Conservation (phyloP, 192 early-diverging fungal species). For the Coemansia sp. region DNA sequence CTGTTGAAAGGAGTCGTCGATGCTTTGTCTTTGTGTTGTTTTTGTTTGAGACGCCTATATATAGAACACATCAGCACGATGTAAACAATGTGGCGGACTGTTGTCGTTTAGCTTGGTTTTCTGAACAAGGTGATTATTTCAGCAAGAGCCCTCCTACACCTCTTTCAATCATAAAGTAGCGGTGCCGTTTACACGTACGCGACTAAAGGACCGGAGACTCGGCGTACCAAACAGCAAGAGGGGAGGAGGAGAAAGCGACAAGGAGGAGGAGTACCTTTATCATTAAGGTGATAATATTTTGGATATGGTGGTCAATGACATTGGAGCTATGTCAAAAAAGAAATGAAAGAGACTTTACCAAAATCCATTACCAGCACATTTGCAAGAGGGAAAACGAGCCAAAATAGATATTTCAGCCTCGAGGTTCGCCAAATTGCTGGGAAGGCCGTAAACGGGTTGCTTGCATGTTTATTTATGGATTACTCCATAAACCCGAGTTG, state of each 20-base stretch:
- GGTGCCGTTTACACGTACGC: neutral
- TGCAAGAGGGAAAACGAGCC: neutral
- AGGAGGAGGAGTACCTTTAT: neutral
- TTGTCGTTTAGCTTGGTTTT: neutral
- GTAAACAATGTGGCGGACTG: conserved; percentile 7
- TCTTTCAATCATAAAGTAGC: no score
- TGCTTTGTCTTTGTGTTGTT: neutral
- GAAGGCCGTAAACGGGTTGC: neutral
- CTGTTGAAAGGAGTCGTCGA: neutral
- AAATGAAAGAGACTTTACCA: neutral
- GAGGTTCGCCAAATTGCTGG: neutral
- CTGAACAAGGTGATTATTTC: neutral
- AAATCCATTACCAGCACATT: neutral
- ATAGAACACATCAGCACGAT: neutral
- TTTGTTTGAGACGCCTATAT: conserved; percentile 4
- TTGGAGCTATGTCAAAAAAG: neutral
- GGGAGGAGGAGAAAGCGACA: neutral
- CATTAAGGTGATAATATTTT: neutral
- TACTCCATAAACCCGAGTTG: neutral
- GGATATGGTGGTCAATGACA: neutral
- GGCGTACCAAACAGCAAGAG: conserved; percentile 1
- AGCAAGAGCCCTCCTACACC: no score
- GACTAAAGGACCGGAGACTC: neutral
- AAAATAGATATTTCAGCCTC: conserved; percentile 2
- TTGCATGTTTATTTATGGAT: conserved; percentile 7